A percentile compares a stretch with the other conserved stretches of the same genome.
Evolutionary conservation across 2,329 filamentous ascomycete genomes (phyloP).

Genomic region (Aspergillus unguis): DNA sequence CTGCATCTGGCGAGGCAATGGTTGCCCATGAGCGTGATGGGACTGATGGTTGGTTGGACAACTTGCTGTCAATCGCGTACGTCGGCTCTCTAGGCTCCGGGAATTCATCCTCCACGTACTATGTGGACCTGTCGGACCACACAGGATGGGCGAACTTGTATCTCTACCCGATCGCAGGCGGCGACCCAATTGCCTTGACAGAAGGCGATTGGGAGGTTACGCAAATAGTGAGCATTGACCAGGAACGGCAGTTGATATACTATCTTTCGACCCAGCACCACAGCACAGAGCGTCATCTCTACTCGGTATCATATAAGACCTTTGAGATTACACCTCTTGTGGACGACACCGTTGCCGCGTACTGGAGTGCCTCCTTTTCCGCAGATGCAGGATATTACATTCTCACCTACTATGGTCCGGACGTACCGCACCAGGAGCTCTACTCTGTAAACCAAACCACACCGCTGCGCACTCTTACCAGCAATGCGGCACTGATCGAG

Average conservation of each 20-base stretch:
- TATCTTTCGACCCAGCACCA: slow-evolving; percentile 64
- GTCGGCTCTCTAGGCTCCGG: slow-evolving; percentile 37
- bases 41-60: slow-evolving; percentile 60
- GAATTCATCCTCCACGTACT: slow-evolving; percentile 46
- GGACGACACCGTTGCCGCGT: slow-evolving; percentile 56
- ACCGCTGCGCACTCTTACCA: slow-evolving; percentile 57
- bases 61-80: slow-evolving; percentile 44
- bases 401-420: slow-evolving; percentile 61
- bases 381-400: slow-evolving; percentile 62
- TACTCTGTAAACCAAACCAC: slow-evolving; percentile 56
- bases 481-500: slow-evolving; percentile 57
- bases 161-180: slow-evolving; percentile 57
- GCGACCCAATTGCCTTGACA: slow-evolving; percentile 57
- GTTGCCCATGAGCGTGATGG: slow-evolving; percentile 58
- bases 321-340: slow-evolving; percentile 58
- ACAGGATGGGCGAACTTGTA: slow-evolving; percentile 66
- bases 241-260: slow-evolving; percentile 56
- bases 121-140: slow-evolving; percentile 64
- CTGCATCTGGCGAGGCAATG: slow-evolving; percentile 45
- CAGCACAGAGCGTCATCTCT: slow-evolving; percentile 65
- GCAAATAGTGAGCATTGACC: slow-evolving; percentile 59
- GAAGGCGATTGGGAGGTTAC: slow-evolving; percentile 65
- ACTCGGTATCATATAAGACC: slow-evolving; percentile 59
- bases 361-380: slow-evolving; percentile 65
- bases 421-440: slow-evolving; percentile 67